Base-by-base conservation (phyloP, 2,329 filamentous ascomycete genomes). In the Microcyclosporella mali region DNA sequence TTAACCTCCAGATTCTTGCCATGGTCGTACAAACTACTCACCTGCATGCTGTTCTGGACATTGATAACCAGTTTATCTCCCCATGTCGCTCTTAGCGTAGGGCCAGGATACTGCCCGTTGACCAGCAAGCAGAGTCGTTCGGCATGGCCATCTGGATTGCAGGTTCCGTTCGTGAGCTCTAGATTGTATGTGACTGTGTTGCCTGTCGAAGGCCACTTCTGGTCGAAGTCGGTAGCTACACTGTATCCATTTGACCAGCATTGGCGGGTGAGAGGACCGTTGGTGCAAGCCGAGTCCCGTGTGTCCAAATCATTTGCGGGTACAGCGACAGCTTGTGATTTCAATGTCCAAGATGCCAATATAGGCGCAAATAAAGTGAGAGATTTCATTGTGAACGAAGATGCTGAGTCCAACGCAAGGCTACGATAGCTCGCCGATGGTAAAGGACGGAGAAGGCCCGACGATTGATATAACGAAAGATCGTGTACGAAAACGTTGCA, bases 151-250 rank as follows among this genome's bases (percentile, higher is more conserved):
- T 71, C 66, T 1, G 63, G 60, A 39, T 66, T 64, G 39, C 48
- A 58, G 4, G 67, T 69, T 3, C 58, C 59, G 43, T 55, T 64
- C 36, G 44, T 55, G 51, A 55, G 56, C 41, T 48, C 61, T 46
- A 59, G 50, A 28, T 45, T 51, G 48, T 70, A 69, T 4, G 36
- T 11, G 0, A 60, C 56, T 2, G 59, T 66, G 11, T 55, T 60
- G 7, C 68, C 68, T 33, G 64, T 67, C 4, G 56, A 58, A 3
- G 69, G 68, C 11, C 58, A 55, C 45, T 69, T 69, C 12, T 55
- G 58, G 42, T 71, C 69, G 43, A 70, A 70, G 41, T 71, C 69
- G 9, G 68, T 70, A 18, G 64, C 56, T 32, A 70, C 66, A 45
- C 64, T 68, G 58, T 60, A 69, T 28, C 68, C 68, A 42, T 58